Conservation (phyloP, 208 protist species). For the Crithidia expoeki region DNA sequence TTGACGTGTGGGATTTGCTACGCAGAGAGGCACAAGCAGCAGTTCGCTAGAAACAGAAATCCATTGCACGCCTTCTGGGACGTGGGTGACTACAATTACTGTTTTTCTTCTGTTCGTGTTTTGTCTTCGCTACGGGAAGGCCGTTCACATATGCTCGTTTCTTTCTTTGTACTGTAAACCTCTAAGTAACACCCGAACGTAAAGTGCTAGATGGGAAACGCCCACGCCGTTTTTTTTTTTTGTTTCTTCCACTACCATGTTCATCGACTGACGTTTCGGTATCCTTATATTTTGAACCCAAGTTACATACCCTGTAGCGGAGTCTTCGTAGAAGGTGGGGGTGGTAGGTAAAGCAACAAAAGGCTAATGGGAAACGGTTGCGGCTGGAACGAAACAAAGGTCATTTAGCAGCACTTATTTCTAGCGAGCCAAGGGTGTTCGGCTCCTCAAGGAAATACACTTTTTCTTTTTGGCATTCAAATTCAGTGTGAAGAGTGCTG, state of each 20-base stretch:
- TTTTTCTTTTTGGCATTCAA: too few species aligned
- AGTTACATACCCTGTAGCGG: background rate
- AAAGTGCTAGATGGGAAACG: background rate
- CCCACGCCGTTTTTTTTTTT: background rate
- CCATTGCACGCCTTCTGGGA: too few species aligned
- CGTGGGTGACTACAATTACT: too few species aligned
- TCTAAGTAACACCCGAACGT: background rate
- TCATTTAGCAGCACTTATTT: too few species aligned
- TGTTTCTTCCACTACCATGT: background rate
- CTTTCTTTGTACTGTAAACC: conserved; percentile 1
- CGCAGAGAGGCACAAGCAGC: background rate
- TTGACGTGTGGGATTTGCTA: too few species aligned
- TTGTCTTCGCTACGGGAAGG: background rate
- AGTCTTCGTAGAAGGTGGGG: too few species aligned
- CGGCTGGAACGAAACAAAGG: too few species aligned
- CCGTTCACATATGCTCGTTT: background rate
- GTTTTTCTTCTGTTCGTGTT: background rate
- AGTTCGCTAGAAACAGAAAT: background rate
- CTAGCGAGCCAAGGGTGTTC: too few species aligned
- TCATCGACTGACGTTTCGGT: background rate
- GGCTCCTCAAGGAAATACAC: too few species aligned
- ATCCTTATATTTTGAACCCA: background rate
- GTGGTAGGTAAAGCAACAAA: too few species aligned
- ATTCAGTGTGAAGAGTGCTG: too few species aligned
- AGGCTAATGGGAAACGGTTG: too few species aligned